These are phyloP conservation scores for Carpinus viminea DNA, from an alignment of 306 rosid genomes.

Conservation along the genomic window DNA sequence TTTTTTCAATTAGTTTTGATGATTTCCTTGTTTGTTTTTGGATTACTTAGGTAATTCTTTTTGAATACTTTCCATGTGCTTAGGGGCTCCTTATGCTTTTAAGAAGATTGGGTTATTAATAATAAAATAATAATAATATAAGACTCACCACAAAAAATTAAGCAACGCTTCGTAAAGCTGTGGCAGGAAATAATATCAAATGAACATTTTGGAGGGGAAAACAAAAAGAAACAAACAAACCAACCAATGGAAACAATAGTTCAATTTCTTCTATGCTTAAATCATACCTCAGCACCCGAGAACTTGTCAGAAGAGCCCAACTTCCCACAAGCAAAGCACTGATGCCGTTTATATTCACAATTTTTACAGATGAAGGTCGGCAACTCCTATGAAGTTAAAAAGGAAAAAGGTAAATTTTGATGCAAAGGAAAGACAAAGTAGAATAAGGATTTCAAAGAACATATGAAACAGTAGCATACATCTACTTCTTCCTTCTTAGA, in stretches of 20 bases:
- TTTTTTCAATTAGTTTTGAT: no score
- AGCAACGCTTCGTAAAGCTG: not conserved
- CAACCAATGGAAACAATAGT: conserved; percentile 16
- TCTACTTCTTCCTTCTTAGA: conserved; percentile 61
- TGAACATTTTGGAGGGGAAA: not conserved
- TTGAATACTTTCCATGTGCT: no score
- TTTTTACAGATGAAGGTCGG: conserved; percentile 69
- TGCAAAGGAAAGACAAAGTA: conserved; percentile 14
- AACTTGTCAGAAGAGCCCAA: conserved; percentile 77
- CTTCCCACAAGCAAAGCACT: conserved; percentile 85
- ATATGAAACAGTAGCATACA: conserved; percentile 52
- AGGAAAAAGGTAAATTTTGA: conserved; percentile 5
- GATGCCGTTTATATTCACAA: conserved; percentile 72
- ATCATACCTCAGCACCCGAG: conserved; percentile 76
- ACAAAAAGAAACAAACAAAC: not conserved
- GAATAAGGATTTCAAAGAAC: conserved; percentile 6
- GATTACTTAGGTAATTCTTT: no score
- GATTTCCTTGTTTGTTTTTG: no score
- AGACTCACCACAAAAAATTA: not conserved
- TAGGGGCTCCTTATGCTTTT: no score
- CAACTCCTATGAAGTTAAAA: conserved; percentile 57
- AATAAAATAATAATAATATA: no score
- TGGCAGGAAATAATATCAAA: not conserved
- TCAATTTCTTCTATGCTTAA: conserved; percentile 4
- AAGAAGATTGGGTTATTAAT: no score